Percentiles rank a stretch among this genome's conserved stretches.
Evolutionary conservation across 2,329 filamentous ascomycete genomes (phyloP).

Genomic region (Ophiocordyceps australis): DNA sequence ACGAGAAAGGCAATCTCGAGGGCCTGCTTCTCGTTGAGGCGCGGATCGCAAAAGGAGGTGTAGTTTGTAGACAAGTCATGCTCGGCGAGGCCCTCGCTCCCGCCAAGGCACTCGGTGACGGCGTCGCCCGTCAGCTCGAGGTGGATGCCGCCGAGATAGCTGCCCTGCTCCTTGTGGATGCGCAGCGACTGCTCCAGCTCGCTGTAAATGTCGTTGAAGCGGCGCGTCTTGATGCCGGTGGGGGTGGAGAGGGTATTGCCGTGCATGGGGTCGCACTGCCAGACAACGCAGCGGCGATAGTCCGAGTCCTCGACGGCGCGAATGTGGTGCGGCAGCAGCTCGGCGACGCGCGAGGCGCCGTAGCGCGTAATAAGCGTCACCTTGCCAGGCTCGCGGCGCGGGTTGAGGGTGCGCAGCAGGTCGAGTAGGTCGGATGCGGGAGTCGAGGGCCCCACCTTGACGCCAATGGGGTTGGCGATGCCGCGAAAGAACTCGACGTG

Average conservation of each 20-base stretch:
- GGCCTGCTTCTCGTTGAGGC: conserved; percentile 94
- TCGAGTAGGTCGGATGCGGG: conserved; percentile 54
- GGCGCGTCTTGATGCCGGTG: conserved; percentile 74
- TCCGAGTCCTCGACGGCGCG: conserved; percentile 70
- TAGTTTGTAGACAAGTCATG: conserved; percentile 83
- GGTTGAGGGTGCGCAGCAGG: conserved; percentile 76
- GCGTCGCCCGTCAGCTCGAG: conserved; percentile 90
- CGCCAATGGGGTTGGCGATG: conserved; percentile 85
- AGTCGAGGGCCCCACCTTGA: conserved; percentile 89
- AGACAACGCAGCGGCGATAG: conserved; percentile 52
- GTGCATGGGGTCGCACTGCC: conserved; percentile 99
- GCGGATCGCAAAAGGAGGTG: conserved; percentile 87
- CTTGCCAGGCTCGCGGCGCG: conserved; percentile 66
- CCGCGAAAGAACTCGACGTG: conserved; percentile 97
- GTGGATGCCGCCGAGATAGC: conserved; percentile 85
- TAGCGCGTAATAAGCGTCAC: conserved; percentile 94
- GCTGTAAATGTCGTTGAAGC: conserved; percentile 75
- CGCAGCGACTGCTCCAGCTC: conserved; percentile 71
- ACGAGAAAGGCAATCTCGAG: conserved; percentile 88
- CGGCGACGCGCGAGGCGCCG: conserved; percentile 58
- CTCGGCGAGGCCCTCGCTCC: conserved; percentile 71
- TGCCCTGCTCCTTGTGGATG: conserved; percentile 69
- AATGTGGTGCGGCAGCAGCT: conserved; percentile 70
- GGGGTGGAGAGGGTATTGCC: conserved; percentile 57
- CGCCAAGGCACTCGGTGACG: conserved; percentile 89